Evolutionary conservation across 139 green algal species (phyloP).

Genomic region (Mesostigma viride): DNA sequence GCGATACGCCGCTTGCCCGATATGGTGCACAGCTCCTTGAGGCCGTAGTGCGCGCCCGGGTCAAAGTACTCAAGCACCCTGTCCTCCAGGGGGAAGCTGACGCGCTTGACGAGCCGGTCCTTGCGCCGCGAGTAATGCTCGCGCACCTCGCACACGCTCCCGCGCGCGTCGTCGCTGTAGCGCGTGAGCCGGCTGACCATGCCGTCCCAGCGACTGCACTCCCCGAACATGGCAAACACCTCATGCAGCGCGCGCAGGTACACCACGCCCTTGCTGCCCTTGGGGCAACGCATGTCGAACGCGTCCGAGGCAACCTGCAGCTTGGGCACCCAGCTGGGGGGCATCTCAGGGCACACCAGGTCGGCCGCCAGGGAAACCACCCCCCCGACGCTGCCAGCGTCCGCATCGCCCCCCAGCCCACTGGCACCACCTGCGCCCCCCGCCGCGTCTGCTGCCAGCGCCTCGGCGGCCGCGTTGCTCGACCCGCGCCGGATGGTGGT

Average conservation of each 20-base stretch:
- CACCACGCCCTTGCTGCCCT: slow-evolving; percentile 45
- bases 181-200: slow-evolving; percentile 54
- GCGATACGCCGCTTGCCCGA: slow-evolving; percentile 37
- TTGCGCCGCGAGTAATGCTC: slow-evolving; percentile 29
- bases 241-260: slow-evolving; percentile 51
- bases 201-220: slow-evolving; percentile 68
- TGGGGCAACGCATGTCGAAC: slow-evolving; percentile 65
- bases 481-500: too few relatives aligned
- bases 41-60: slow-evolving; percentile 39
- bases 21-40: slow-evolving; percentile 45
- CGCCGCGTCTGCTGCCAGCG: too few relatives aligned
- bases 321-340: slow-evolving; percentile 58
- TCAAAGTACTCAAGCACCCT: slow-evolving; percentile 45
- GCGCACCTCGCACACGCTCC: slow-evolving; percentile 21
- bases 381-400: too few relatives aligned
- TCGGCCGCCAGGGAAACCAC: too few relatives aligned
- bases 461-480: too few relatives aligned
- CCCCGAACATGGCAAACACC: slow-evolving; percentile 65
- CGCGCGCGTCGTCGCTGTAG: slow-evolving; percentile 49
- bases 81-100: slow-evolving; percentile 36
- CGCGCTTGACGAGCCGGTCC: slow-evolving; percentile 58
- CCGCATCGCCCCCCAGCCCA: too few relatives aligned
- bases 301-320: slow-evolving; percentile 52
- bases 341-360: slow-evolving; percentile 61
- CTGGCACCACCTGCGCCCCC: too few relatives aligned